These are phyloP conservation scores for Mycena vitilis DNA, from an alignment of 768 basidiomycete species.

Conservation along the genomic window DNA sequence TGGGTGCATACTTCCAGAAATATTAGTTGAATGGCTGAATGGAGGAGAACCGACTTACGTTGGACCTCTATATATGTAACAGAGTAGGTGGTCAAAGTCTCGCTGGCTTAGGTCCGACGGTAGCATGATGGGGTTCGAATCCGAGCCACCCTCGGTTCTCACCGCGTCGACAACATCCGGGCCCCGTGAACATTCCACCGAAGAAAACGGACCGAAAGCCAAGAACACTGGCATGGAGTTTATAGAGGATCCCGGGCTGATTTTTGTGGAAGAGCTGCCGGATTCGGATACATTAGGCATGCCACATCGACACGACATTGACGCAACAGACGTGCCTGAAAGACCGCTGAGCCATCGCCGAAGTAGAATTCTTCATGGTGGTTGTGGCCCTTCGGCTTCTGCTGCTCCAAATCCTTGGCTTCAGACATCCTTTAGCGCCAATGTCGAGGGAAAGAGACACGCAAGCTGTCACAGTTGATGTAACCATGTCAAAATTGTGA, in stretches of 20 bases:
- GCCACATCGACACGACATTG: too few relatives aligned
- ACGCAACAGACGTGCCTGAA: background rate
- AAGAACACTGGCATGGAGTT: background rate
- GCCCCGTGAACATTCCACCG: background rate
- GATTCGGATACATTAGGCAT: too few relatives aligned
- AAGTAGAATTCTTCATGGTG: too few relatives aligned
- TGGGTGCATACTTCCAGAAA: background rate
- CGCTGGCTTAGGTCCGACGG: background rate
- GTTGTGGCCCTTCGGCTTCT: too few relatives aligned
- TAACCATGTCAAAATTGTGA: too few relatives aligned
- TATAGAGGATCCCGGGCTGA: background rate
- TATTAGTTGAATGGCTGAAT: too few relatives aligned
- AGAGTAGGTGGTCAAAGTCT: background rate
- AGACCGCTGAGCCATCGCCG: background rate
- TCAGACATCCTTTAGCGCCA: too few relatives aligned
- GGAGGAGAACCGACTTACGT: too few relatives aligned
- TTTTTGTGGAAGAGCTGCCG: background rate
- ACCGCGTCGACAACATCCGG: background rate
- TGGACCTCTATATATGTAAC: background rate
- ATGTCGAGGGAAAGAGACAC: too few relatives aligned
- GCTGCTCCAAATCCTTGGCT: too few relatives aligned
- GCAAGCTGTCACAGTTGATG: too few relatives aligned
- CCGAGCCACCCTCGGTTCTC: background rate
- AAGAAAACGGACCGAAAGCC: background rate
- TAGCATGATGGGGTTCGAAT: background rate